Conservation (phyloP, 148 eudicot genomes). For the Silene latifolia region DNA sequence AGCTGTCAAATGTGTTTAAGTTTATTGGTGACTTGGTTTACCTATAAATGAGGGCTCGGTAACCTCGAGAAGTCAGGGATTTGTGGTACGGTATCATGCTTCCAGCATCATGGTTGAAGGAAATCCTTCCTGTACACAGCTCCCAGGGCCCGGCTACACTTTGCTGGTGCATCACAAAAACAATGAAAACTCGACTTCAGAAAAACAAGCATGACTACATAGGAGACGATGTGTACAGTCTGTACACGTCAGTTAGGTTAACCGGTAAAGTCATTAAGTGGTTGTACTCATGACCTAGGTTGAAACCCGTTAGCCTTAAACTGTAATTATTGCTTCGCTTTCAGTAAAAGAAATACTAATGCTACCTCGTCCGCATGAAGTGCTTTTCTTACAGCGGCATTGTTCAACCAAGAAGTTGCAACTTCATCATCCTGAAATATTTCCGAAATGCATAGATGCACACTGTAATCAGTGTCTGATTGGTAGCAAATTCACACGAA, state of each 20-base stretch:
- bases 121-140: constrained; percentile 57
- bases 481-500: background rate
- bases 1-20: too few species aligned
- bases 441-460: background rate
- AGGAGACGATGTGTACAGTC: too few species aligned
- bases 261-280: too few species aligned
- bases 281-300: too few species aligned
- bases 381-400: constrained; percentile 70
- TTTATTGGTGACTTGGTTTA: constrained; percentile 22
- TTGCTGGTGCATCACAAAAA: constrained; percentile 38
- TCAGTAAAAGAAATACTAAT: background rate
- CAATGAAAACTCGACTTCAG: background rate
- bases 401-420: constrained; percentile 78
- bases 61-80: constrained; percentile 78
- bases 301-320: too few species aligned
- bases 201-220: background rate
- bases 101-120: constrained; percentile 70
- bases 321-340: too few species aligned
- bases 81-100: constrained; percentile 94
- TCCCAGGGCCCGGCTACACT: constrained; percentile 68
- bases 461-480: too few species aligned
- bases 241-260: too few species aligned
- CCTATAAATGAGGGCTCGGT: constrained; percentile 86
- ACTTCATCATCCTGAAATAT: constrained; percentile 61
- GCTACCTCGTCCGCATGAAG: constrained; percentile 78